Conservation (phyloP, 208 protist species). For the Acanthamoeba lugdunensis region DNA sequence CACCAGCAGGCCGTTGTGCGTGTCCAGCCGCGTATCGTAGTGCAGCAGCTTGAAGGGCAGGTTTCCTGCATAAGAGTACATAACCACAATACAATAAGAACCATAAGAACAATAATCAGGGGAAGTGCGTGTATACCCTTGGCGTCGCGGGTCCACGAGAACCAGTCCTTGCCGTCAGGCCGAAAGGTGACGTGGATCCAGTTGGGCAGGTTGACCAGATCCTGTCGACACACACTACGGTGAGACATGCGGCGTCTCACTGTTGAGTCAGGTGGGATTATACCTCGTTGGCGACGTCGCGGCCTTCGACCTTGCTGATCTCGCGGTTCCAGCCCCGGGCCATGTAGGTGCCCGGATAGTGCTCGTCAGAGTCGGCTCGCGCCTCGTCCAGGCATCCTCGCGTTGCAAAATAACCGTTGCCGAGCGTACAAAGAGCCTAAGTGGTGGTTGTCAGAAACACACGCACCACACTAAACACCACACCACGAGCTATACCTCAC, state of each 20-base stretch:
- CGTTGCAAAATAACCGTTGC: constrained; percentile 72
- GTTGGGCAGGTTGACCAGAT: constrained; percentile 67
- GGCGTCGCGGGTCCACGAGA: neutral
- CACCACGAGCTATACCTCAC: neutral
- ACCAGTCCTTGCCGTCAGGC: neutral
- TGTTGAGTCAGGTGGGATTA: neutral
- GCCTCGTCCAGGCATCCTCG: constrained; percentile 56
- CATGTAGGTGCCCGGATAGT: constrained; percentile 71
- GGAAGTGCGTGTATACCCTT: neutral
- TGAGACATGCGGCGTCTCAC: neutral
- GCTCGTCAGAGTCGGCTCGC: constrained; percentile 23
- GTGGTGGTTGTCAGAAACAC: no score
- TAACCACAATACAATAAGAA: neutral
- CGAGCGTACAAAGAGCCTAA: constrained; percentile 65
- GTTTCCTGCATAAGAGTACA: neutral
- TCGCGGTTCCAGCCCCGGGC: constrained; percentile 61
- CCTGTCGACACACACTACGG: neutral
- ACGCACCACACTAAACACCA: no score
- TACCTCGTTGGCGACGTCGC: constrained; percentile 40
- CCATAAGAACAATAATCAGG: neutral
- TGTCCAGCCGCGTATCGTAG: neutral
- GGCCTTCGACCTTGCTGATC: constrained; percentile 50
- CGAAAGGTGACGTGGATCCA: constrained; percentile 69
- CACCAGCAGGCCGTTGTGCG: neutral
- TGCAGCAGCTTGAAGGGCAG: constrained; percentile 25